Conservation (phyloP, 306 rosid species). For the Medicago lupulina region DNA sequence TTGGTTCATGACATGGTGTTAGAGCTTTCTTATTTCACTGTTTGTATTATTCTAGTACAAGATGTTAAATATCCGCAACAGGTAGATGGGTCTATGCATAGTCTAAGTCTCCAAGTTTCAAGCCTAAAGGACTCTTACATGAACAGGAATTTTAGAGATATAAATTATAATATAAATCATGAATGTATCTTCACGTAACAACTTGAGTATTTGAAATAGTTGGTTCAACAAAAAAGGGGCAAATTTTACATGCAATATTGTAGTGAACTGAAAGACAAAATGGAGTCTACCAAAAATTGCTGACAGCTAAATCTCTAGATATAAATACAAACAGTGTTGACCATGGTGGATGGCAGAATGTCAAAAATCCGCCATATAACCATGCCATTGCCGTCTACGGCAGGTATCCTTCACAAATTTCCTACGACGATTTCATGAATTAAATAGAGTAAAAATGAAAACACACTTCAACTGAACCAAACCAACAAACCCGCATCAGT, state of each 20-base stretch:
- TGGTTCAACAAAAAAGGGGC: background rate
- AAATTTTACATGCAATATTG: slow-evolving; percentile 14
- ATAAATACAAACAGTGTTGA: too few relatives aligned
- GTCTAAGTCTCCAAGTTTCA: background rate
- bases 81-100: background rate
- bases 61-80: background rate
- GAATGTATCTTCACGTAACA: background rate
- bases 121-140: background rate
- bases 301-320: too few relatives aligned
- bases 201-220: background rate
- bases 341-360: too few relatives aligned
- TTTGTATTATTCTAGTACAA: background rate
- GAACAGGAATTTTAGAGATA: background rate
- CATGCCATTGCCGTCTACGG: too few relatives aligned
- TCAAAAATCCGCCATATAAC: too few relatives aligned
- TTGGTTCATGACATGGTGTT: slow-evolving; percentile 14
- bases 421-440: background rate
- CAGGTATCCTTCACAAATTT: background rate
- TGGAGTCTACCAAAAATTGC: too few relatives aligned
- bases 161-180: background rate
- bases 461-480: background rate
- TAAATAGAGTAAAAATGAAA: slow-evolving; percentile 11
- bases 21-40: background rate
- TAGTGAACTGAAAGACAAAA: too few relatives aligned
- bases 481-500: slow-evolving; percentile 16